phyloP scores from a whole-genome alignment of 2,329 filamentous ascomycete species.

The Aspergillus transmontanensis region DNA sequence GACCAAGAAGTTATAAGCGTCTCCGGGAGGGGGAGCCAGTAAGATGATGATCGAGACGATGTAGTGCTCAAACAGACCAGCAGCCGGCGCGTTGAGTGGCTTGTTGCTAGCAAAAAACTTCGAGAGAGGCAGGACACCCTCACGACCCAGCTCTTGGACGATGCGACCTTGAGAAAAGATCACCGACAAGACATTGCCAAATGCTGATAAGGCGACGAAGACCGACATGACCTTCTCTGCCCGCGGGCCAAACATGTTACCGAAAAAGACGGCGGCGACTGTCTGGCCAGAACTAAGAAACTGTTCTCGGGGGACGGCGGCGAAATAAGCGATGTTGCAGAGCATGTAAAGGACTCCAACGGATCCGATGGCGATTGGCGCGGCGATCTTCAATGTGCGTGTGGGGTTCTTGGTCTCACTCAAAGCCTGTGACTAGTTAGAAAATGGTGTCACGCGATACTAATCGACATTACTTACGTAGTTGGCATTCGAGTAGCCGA shows the following conservation, averaged over 20 bases:
- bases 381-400: constrained; percentile 60
- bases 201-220: constrained; percentile 62
- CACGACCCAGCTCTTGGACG: constrained; percentile 65
- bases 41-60: constrained; percentile 66
- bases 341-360: constrained; percentile 61
- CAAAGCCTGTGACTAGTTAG: constrained; percentile 40
- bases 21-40: constrained; percentile 66
- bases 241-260: constrained; percentile 59
- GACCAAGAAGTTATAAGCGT: constrained; percentile 66
- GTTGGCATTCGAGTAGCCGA: constrained; percentile 64
- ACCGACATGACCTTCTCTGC: constrained; percentile 62
- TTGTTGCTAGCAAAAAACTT: constrained; percentile 69
- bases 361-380: constrained; percentile 56
- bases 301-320: constrained; percentile 59
- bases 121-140: constrained; percentile 67
- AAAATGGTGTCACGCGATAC: constrained; percentile 2
- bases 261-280: constrained; percentile 61
- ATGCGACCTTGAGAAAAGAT: constrained; percentile 52
- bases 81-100: constrained; percentile 67
- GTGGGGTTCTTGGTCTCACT: constrained; percentile 60
- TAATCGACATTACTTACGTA: constrained; percentile 48
- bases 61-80: constrained; percentile 64
- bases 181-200: constrained; percentile 63
- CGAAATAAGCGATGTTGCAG: constrained; percentile 62
- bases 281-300: constrained; percentile 57